phyloP scores from a whole-genome alignment of 2,329 filamentous ascomycete genomes.

The Karstenula rhodostoma region DNA sequence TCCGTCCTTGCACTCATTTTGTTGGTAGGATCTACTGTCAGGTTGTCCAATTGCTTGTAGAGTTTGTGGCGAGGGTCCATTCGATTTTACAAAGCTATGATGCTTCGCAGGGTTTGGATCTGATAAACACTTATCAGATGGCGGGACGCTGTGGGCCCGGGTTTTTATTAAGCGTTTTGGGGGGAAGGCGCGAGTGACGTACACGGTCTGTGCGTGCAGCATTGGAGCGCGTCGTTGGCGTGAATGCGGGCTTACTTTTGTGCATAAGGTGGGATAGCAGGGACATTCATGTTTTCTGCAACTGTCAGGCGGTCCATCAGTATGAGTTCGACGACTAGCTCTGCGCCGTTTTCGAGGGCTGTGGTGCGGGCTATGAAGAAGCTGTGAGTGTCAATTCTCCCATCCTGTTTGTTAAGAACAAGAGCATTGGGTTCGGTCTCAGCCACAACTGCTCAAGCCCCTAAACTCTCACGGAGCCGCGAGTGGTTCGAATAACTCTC shows the following conservation, averaged over 20 bases:
- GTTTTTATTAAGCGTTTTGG: constrained; percentile 14
- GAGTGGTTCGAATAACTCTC: not conserved
- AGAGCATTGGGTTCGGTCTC: not conserved
- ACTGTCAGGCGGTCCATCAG: constrained; percentile 45
- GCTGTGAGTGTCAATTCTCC: constrained; percentile 64
- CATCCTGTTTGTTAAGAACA: not conserved
- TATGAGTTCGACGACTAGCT: constrained; percentile 53
- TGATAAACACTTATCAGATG: constrained; percentile 39
- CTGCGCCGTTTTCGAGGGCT: constrained; percentile 69
- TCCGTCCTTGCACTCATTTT: constrained; percentile 56
- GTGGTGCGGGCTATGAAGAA: constrained; percentile 82
- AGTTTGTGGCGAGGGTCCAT: constrained; percentile 48
- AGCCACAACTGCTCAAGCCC: not conserved
- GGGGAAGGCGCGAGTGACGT: constrained; percentile 24
- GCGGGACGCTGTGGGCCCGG: constrained; percentile 16
- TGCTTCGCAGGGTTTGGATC: constrained; percentile 39
- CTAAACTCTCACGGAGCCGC: not conserved
- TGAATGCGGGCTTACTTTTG: not conserved
- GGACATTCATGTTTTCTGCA: constrained; percentile 41
- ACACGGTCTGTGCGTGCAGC: constrained; percentile 20
- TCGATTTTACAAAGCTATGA: constrained; percentile 16
- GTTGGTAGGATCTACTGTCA: constrained; percentile 30
- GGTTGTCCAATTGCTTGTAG: constrained; percentile 40
- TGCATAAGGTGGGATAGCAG: constrained; percentile 1
- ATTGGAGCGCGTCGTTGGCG: not conserved